Evolutionary conservation across 345 rosid genomes (phyloP), one percentile per base, ranked within the genome.

Genomic region (Lepidium aucheri): DNA sequence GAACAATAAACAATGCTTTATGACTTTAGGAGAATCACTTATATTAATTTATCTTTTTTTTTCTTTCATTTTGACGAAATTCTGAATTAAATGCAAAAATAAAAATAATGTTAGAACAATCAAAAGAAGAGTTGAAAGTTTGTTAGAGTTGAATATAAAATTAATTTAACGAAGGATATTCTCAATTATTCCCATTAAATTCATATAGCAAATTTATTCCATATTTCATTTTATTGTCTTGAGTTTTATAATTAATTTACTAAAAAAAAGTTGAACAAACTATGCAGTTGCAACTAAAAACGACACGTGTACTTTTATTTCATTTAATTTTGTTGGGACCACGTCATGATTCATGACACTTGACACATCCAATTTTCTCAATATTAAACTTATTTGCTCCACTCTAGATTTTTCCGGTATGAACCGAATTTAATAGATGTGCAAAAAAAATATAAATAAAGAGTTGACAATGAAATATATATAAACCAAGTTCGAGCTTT

Each of bases 211-310:
- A 65, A 22, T 35, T 65, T 56, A 72, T 65, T 72, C 70, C 15
- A 41, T n/a, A 12, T 42, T 56, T 64, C 24, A 22, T 71, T 64
- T 14, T 32, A 20, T 64, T 64, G 56, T 36, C 26, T 57, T 72
- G 30, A 22, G 13, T 54, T 54, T 64, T 39, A 6, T 61, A 8
- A 14, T 53, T 62, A 35, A 45, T 14, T 36, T 54, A 45, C 43
- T 45, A 20, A 58, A n/a, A 11, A 9, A 10, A 33, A 34, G 68
- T 62, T 61, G 68, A 73, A 73, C 76, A 38, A 73, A 73, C 73
- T 59, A 73, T 73, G 68, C 73, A 53, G 68, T 67, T 73, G 73
- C 62, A 73, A 73, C 77, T 51, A 42, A 65, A 60, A 44, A 42
- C 16, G 56, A 66, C 68, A 45, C 68, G 56, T 59, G 43, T 43